Conservation (phyloP, 768 basidiomycete species). For the Tylopilus felleus region DNA sequence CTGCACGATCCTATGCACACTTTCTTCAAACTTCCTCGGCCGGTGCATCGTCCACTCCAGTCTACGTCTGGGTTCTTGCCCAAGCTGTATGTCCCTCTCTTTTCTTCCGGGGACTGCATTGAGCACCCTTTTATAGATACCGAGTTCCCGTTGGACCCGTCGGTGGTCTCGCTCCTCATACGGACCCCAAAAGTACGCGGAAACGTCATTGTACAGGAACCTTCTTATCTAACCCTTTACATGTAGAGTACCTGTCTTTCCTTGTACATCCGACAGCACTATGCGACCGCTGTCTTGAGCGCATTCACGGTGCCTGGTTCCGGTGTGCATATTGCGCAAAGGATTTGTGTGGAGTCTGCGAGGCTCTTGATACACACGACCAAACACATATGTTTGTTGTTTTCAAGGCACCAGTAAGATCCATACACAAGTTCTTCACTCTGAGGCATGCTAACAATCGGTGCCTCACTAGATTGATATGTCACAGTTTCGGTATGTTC, state of each 20-base stretch:
- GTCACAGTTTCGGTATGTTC: slow-evolving; percentile 60
- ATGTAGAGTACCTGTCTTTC: slow-evolving; percentile 56
- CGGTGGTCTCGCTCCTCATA: slow-evolving; percentile 33
- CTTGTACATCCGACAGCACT: slow-evolving; percentile 65
- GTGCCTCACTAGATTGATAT: slow-evolving; percentile 59
- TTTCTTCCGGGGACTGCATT: background rate
- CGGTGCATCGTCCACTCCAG: slow-evolving; percentile 60
- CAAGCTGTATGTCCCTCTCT: slow-evolving; percentile 46
- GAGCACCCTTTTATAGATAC: slow-evolving; percentile 48
- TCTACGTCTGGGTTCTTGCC: slow-evolving; percentile 65
- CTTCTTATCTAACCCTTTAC: background rate
- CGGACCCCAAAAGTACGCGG: slow-evolving; percentile 55
- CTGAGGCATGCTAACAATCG: slow-evolving; percentile 3
- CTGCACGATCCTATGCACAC: slow-evolving; percentile 82
- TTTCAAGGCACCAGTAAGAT: slow-evolving; percentile 75
- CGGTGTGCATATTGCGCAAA: slow-evolving; percentile 84
- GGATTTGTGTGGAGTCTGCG: slow-evolving; percentile 86
- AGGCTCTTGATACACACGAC: slow-evolving; percentile 78
- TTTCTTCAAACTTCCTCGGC: slow-evolving; percentile 85
- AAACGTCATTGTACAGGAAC: background rate
- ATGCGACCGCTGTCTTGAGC: slow-evolving; percentile 83
- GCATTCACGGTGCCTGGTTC: slow-evolving; percentile 87
- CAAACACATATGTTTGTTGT: slow-evolving; percentile 81
- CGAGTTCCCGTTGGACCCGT: slow-evolving; percentile 57
- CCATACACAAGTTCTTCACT: background rate